Conservation (phyloP, 441 rosid species). For the Cnidoscolus chayamansa region DNA sequence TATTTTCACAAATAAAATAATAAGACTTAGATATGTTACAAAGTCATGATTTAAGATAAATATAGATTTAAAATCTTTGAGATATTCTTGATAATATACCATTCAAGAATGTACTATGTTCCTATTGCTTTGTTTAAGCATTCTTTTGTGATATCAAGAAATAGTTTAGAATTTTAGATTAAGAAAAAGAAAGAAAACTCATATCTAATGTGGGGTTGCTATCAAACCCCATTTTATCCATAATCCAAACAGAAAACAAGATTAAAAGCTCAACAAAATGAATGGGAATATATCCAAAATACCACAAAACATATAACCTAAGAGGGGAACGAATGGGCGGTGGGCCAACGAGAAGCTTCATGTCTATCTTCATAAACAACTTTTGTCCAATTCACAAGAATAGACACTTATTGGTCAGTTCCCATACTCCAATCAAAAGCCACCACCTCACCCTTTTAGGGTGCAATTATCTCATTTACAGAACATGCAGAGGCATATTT, state of each 20-base stretch:
- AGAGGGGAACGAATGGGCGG: slow-evolving; percentile 4
- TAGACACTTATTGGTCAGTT: neutral
- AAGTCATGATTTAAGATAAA: too few relatives aligned
- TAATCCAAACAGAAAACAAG: slow-evolving; percentile 16
- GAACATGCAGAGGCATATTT: neutral
- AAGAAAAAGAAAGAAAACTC: slow-evolving; percentile 15
- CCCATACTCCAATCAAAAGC: neutral
- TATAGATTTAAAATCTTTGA: too few relatives aligned
- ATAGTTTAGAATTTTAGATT: neutral
- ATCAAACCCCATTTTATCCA: slow-evolving; percentile 7
- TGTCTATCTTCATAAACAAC: slow-evolving; percentile 7
- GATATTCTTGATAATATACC: too few relatives aligned
- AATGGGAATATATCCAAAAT: slow-evolving; percentile 22
- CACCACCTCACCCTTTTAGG: neutral
- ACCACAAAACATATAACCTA: neutral
- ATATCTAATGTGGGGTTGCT: slow-evolving; percentile 11
- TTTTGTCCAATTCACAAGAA: slow-evolving; percentile 8
- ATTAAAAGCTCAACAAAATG: neutral
- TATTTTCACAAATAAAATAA: too few relatives aligned
- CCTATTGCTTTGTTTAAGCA: too few relatives aligned
- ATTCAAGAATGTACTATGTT: too few relatives aligned
- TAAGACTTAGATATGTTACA: too few relatives aligned
- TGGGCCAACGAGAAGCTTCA: slow-evolving; percentile 14
- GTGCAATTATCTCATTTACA: neutral
- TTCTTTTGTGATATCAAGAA: neutral